Base-by-base conservation (phyloP, 805 yeast species). In the Teunomyces panamensis region DNA sequence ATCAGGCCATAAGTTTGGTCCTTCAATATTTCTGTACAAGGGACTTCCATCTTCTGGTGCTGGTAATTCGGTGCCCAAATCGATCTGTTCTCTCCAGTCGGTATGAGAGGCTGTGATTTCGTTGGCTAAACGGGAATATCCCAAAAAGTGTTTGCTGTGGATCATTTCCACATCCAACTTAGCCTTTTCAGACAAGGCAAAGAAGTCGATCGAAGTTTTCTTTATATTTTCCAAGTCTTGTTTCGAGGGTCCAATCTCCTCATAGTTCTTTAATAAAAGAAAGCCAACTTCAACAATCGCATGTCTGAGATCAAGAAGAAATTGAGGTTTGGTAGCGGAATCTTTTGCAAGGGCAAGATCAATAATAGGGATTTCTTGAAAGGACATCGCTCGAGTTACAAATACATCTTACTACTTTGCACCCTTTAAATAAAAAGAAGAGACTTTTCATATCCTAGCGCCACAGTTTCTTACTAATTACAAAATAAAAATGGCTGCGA, bases 51-150 rank as follows among this genome's bases (percentile, higher is more conserved):
- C 52, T 0, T 49, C 47, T 0, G 80, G 80, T 9, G 73, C 70
- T 3, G 77, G 71, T 30, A 76, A 60, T 49, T 75, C 80, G 5
- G 83, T 78, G 4, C 80, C 85, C 47, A 82, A 65, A 56, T 82
- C 87, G 49, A 77, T 75, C 61, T 83, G 87, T 55, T 82, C 87
- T 48, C 86, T 65, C 74, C 82, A 74, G 56, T 82, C 87, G 3
- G 77, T 69, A 24, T 66, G 65, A 17, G 67, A 65, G 9, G 81
- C 80, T 0, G 86, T 81, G 44, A 78, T 74, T 55, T 81, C 86
- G 49, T 80, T 78, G 5, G 83, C 85, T 20, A 81, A 64, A 32
- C 73, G 64, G 28, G 81, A 75, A 67, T 75, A 83, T 4, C 84
- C 87, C 56, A 75, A 71, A 53, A 83, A 81, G 54, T 81, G 84